Percentiles rank a stretch among this genome's conserved stretches.
phyloP scores from a whole-genome alignment of 805 yeast genomes.

The Candida coquimbonensis region DNA sequence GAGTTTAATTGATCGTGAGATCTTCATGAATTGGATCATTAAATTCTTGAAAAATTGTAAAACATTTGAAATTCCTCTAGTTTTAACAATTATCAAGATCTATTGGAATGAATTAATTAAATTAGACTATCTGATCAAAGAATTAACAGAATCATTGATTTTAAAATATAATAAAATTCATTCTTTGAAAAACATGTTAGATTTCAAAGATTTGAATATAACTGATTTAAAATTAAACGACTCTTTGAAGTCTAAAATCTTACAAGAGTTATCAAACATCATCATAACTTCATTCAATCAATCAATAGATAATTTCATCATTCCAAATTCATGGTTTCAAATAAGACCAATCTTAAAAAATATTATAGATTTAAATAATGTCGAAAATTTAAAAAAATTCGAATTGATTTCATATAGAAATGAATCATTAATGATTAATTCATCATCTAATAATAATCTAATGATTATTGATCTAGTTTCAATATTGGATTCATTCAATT shows the following conservation, averaged over 20 bases:
- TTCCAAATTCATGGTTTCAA: slow-evolving; percentile 56
- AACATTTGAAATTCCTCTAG: slow-evolving; percentile 36
- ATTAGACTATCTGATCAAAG: slow-evolving; percentile 53
- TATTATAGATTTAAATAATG: slow-evolving; percentile 28
- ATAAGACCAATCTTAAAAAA: slow-evolving; percentile 43
- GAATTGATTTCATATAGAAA: slow-evolving; percentile 60
- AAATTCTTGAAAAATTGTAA: slow-evolving; percentile 39
- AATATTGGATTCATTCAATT: slow-evolving; percentile 29
- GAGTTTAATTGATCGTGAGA: slow-evolving; percentile 52
- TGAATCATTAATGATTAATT: slow-evolving; percentile 60
- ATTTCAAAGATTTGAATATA: slow-evolving; percentile 28
- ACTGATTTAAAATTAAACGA: slow-evolving; percentile 30
- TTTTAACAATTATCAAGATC: slow-evolving; percentile 47
- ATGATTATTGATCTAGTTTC: slow-evolving; percentile 23
- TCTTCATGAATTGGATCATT: slow-evolving; percentile 59
- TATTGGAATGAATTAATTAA: slow-evolving; percentile 67
- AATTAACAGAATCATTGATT: slow-evolving; percentile 54
- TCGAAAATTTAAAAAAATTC: slow-evolving; percentile 38
- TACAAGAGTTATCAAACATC: slow-evolving; percentile 21
- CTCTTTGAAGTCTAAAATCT: slow-evolving; percentile 23
- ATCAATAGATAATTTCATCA: slow-evolving; percentile 48
- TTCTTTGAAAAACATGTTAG: slow-evolving; percentile 26
- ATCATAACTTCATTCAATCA: slow-evolving; percentile 27
- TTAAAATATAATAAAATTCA: slow-evolving; percentile 36
- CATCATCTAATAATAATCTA: slow-evolving; percentile 18